Evolutionary conservation across 768 basidiomycete species (phyloP), one percentile per base, ranked within the genome.

Genomic region (Phaeolepiota aurea): DNA sequence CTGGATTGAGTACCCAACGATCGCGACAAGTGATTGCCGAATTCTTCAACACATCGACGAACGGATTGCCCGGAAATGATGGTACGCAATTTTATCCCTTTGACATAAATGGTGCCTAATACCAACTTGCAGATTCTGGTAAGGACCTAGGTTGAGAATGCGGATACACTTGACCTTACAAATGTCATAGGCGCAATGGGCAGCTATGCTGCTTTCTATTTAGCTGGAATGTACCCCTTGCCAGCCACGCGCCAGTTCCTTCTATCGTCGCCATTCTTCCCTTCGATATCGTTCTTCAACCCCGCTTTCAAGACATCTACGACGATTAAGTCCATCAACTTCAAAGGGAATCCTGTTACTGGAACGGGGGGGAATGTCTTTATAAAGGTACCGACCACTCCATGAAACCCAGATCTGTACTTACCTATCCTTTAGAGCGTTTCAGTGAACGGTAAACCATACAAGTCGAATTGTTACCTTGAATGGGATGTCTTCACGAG

Each of bases 21-120:
- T 70, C 76, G 20, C 57, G 78, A 19, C 69, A 76, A 49, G 64
- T 72, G n/a, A 72, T 80, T 37, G 65, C 74, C 1, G 53, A 70
- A 42, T 71, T 59, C 51, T 80, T 72, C 63, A 79, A 77, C 48
- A 76, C 72, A 0, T 69, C 76, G 4, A 59, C 57, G 10, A 67
- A 65, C 38, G 79, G 79, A 0, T 58, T 82, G 1, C 79, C 79
- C 9, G 78, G 79, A 15, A 82, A 82, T 47, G 79, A 82, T 48
- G 79, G 77, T 77, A 42, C 40, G 62, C 50, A n/a, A 9, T 22
- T 39, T 14, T 12, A 11, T 41, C 9, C 19, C 10, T 30, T 31
- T 31, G 28, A 31, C 14, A 31, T 31, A n/a, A n/a, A n/a, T n/a
- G n/a, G n/a, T n/a, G n/a, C n/a, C n/a, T n/a, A n/a, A n/a, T n/a